These are phyloP conservation scores for Echria macrotheca DNA, from an alignment of 495 filamentous ascomycete genomes.

Conservation along the genomic window DNA sequence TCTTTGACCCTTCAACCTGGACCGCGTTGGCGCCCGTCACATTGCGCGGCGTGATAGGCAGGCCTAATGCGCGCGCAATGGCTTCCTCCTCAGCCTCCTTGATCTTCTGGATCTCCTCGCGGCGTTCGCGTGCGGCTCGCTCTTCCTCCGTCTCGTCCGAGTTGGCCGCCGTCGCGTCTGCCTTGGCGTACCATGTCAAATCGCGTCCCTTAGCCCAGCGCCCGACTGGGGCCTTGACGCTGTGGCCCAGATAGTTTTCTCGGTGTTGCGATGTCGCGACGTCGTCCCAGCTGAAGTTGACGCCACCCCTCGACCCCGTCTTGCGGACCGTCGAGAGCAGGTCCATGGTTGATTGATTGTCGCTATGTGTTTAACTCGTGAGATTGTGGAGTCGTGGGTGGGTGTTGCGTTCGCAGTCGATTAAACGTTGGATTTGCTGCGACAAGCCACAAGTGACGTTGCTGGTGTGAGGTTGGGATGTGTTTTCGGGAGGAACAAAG, in stretches of 20 bases:
- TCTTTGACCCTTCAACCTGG: constrained; percentile 27
- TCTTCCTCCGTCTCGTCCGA: constrained; percentile 57
- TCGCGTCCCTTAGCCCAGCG: constrained; percentile 93
- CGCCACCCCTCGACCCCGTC: constrained; percentile 87
- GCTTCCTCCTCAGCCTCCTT: constrained; percentile 95
- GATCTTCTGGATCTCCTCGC: constrained; percentile 72
- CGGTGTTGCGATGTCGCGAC: constrained; percentile 81
- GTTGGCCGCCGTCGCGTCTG: constrained; percentile 42
- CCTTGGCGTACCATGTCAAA: constrained; percentile 82
- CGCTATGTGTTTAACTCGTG: neutral
- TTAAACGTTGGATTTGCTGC: too few relatives aligned
- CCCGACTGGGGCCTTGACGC: constrained; percentile 90
- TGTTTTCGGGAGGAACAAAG: too few relatives aligned
- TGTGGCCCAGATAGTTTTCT: constrained; percentile 97
- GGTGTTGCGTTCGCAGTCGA: too few relatives aligned
- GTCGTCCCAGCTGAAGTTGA: constrained; percentile 94
- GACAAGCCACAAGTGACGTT: too few relatives aligned
- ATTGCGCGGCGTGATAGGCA: constrained; percentile 56
- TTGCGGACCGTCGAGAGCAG: constrained; percentile 89
- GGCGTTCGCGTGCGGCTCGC: constrained; percentile 55
- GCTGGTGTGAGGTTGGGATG: too few relatives aligned
- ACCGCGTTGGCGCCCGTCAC: constrained; percentile 47
- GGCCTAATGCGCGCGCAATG: constrained; percentile 70
- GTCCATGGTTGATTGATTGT: constrained; percentile 60
- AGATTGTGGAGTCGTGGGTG: too few relatives aligned